Percentiles rank a stretch among this genome's conserved stretches.
Conservation (phyloP, 2,329 filamentous ascomycete genomes). For the Alternaria arbusti region DNA sequence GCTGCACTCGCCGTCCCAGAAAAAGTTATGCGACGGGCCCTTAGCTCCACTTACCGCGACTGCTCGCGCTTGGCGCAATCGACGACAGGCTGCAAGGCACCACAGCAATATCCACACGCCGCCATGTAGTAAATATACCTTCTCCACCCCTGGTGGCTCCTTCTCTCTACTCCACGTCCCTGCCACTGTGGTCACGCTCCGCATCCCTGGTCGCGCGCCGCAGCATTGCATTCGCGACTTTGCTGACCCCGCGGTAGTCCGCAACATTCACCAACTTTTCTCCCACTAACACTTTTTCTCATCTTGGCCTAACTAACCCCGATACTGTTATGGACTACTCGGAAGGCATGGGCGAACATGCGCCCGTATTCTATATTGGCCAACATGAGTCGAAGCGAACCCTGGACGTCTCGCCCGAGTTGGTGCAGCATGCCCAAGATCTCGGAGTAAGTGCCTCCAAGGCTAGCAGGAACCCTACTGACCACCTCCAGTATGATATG, state of each 20-base stretch:
- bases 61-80: conserved; percentile 14
- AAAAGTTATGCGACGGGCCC: conserved; percentile 29
- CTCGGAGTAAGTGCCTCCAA: conserved; percentile 63
- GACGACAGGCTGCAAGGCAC: conserved; percentile 16
- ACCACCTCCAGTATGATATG: conserved; percentile 71
- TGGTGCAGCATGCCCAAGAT: conserved; percentile 72
- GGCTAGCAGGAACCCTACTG: background rate
- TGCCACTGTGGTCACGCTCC: background rate
- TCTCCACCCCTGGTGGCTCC: conserved; percentile 7
- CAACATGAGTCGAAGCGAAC: conserved; percentile 73
- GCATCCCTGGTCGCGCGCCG: background rate
- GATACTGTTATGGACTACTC: conserved; percentile 38
- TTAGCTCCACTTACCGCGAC: conserved; percentile 21
- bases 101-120: conserved; percentile 10
- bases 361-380: conserved; percentile 70
- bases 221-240: conserved; percentile 1
- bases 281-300: background rate
- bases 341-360: conserved; percentile 42
- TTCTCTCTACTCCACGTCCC: background rate
- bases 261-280: conserved; percentile 13
- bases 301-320: background rate
- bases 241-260: conserved; percentile 17
- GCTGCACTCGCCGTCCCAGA: conserved; percentile 4
- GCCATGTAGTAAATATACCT: conserved; percentile 14
- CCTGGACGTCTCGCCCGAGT: conserved; percentile 66